Evolutionary conservation across 805 yeast species (phyloP), one percentile per base, ranked within the genome.

Genomic region (Pichia cephalocereana): DNA sequence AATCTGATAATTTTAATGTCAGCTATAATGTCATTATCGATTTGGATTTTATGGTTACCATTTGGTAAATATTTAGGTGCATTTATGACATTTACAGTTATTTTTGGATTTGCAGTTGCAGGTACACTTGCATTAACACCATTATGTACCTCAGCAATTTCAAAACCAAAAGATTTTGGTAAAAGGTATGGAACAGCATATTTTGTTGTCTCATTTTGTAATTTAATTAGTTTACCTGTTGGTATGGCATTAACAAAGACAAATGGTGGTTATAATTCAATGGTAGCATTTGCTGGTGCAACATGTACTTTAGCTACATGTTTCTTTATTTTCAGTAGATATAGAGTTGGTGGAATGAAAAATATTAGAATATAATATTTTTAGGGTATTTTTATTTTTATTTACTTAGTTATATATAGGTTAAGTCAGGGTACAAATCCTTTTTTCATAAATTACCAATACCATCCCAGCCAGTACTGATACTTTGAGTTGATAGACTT

Each of bases 121-220:
- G 75, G 84, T 18, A 77, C 83, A 6, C 66, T 85, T 40, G 73
- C 86, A 0, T 57, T 84, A 44, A 75, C 84, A 0, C 88, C 91
- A 0, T 80, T 79, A 5, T 83, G 90, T 52, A 72, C 82, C n/a
- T 76, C 85, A 0, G 75, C 76, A 42, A 77, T 85, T 30, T 76
- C 82, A n/a, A 74, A 72, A 15, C 80, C 82, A 0, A 69, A 72
- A 50, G 77, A 81, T 48, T 82, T 83, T 56, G 91, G 91, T 15
- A 79, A 77, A 54, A 64, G 83, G 30, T 85, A 80, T 56, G 90
- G 91, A 0, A 75, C 88, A 6, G 75, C 81, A 50, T 83, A 82
- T 60, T 79, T 73, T 48, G 67, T 69, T 45, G 68, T 72, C 38
- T 54, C 63, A 32, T 66, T 79, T 47, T 67, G 74, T 15, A 67